Conservation (phyloP, 2,329 filamentous ascomycete genomes). For the Penicillium sp. region DNA sequence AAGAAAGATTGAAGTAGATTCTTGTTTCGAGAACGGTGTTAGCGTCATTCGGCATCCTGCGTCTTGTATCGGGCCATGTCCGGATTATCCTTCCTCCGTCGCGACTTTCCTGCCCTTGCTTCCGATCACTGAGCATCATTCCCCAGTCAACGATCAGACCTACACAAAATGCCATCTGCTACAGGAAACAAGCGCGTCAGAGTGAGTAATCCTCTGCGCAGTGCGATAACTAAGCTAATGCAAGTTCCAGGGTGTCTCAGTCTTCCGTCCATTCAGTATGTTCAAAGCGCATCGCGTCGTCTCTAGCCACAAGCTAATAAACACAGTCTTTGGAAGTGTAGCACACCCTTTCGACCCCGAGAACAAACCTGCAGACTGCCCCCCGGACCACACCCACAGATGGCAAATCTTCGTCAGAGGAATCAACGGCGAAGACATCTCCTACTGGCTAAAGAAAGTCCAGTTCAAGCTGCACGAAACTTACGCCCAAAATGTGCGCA, state of each 20-base stretch:
- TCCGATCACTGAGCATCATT: slow-evolving; percentile 3
- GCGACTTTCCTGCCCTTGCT: slow-evolving; percentile 7
- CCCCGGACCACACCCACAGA: slow-evolving; percentile 91
- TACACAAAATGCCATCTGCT: slow-evolving; percentile 52
- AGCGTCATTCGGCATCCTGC: slow-evolving; percentile 7
- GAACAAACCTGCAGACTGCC: slow-evolving; percentile 72
- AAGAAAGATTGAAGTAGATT: background rate
- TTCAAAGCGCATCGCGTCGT: background rate
- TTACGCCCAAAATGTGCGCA: slow-evolving; percentile 86
- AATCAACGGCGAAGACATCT: slow-evolving; percentile 84
- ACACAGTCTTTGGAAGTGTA: slow-evolving; percentile 73
- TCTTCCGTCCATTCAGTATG: slow-evolving; percentile 51
- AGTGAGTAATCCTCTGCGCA: slow-evolving; percentile 30
- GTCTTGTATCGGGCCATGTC: slow-evolving; percentile 1
- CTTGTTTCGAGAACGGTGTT: background rate
- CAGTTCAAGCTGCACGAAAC: slow-evolving; percentile 99
- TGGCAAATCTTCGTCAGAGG: slow-evolving; percentile 95
- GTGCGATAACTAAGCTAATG: slow-evolving; percentile 20
- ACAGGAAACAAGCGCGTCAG: slow-evolving; percentile 57
- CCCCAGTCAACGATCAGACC: background rate
- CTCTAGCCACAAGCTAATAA: slow-evolving; percentile 6
- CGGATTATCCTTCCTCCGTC: slow-evolving; percentile 5
- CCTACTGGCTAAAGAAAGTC: slow-evolving; percentile 93
- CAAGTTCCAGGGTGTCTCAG: slow-evolving; percentile 42
- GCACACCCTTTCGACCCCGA: slow-evolving; percentile 76